Evolutionary conservation across 2,329 filamentous ascomycete genomes (phyloP), one percentile per base, ranked within the genome.

Genomic region (Beauveria sp.): DNA sequence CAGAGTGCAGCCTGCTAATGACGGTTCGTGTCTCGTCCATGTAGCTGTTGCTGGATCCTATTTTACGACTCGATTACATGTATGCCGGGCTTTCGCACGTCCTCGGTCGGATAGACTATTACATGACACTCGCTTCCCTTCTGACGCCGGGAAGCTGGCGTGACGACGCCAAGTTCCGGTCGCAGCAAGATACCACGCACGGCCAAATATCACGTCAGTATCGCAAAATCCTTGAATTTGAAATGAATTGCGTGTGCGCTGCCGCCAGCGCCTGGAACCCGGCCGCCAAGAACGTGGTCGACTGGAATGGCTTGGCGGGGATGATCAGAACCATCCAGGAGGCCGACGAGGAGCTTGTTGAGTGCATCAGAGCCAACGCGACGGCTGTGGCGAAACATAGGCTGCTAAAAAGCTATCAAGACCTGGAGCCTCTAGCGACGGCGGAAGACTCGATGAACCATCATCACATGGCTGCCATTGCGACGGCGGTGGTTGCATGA

Each of bases 171-270:
- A 66, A 66, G 3, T 71, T 69, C 53, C 64, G 34, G 59, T 61
- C 58, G 8, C 62, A 67, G 7, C 64, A 67, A n/a, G 61, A 64
- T 2, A 57, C 65, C 3, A 48, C 65, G 6, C 67, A 64, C 3
- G 69, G 70, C 10, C 61, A 61, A 9, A 60, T 75, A 10, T 24
- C 70, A 1, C 63, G 64, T 5, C 63, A 75, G 6, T 73, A 72
- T 63, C 68, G 71, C 22, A 66, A 64, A 16, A 66, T 74, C 5
- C 67, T 75, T 28, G 73, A 75, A 61, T 71, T 73, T 57, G 72
- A 75, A 65, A 75, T 75, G 73, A 75, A 75, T 57, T 72, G 70
- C 64, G 70, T 75, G 10, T 75, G 73, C 62, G 73, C 73, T 6
- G 66, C 72, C 18, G 73, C 72, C 3, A 72, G 71, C 61, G 67